These are phyloP conservation scores for Mortierella claussenii DNA, from an alignment of 192 early-diverging fungal species.

Conservation along the genomic window DNA sequence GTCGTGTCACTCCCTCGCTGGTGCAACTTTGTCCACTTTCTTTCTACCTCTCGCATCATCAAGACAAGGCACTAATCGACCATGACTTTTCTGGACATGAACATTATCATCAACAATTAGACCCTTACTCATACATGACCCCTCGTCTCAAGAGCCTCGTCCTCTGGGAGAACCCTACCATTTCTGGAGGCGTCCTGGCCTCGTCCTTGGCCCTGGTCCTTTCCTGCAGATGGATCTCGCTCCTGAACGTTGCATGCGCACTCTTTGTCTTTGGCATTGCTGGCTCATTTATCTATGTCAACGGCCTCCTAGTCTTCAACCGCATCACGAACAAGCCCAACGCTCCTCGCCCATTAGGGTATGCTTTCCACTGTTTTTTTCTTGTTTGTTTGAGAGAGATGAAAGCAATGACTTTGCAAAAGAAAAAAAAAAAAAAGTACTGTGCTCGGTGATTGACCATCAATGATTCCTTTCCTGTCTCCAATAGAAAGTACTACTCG, in stretches of 20 bases:
- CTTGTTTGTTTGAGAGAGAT: neutral
- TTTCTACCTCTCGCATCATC: too few species aligned
- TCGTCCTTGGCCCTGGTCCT: constrained; percentile 37
- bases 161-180: constrained; percentile 40
- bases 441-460: too few species aligned
- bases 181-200: constrained; percentile 31
- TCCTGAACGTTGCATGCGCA: constrained; percentile 44
- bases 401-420: too few species aligned
- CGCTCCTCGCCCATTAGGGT: constrained; percentile 41
- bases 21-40: too few species aligned
- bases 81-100: too few species aligned
- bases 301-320: constrained; percentile 46
- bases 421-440: too few species aligned
- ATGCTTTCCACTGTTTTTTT: neutral
- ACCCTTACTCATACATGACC: constrained; percentile 45
- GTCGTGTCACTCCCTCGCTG: too few species aligned
- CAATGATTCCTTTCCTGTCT: neutral
- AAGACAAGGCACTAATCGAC: too few species aligned
- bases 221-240: constrained; percentile 51
- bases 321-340: constrained; percentile 41
- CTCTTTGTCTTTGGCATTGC: constrained; percentile 39
- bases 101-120: constrained; percentile 2
- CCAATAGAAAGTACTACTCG: constrained; percentile 50
- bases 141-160: constrained; percentile 45
- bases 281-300: constrained; percentile 48